These are phyloP conservation scores for Ceratocystis destructans DNA, from an alignment of 2,329 filamentous ascomycete species.

Conservation along the genomic window DNA sequence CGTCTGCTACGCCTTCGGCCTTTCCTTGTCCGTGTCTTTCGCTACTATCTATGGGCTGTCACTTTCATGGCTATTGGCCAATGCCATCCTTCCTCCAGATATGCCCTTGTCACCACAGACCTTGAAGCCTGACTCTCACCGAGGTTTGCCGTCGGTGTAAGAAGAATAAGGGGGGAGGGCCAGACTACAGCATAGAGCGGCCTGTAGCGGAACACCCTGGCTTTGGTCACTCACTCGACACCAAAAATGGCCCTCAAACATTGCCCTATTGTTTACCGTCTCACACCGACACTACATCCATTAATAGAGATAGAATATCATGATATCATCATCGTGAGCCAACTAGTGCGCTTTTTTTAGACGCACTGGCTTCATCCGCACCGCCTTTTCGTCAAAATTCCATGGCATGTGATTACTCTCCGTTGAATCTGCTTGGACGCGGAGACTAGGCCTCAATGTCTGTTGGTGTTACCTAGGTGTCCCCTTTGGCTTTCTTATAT, in stretches of 20 bases:
- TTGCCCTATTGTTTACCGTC: too few relatives aligned
- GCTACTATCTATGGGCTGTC: background rate
- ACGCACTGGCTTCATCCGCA: background rate
- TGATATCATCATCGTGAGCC: too few relatives aligned
- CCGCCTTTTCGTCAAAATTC: background rate
- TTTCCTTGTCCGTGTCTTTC: background rate
- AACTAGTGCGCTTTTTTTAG: too few relatives aligned
- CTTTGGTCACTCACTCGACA: too few relatives aligned
- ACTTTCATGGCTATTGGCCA: background rate
- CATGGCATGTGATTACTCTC: background rate
- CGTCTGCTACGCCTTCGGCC: background rate
- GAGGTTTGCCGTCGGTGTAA: background rate
- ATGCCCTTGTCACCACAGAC: background rate
- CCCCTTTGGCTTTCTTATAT: background rate
- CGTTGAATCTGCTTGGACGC: background rate
- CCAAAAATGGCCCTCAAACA: too few relatives aligned
- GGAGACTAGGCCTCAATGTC: background rate
- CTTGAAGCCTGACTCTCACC: background rate
- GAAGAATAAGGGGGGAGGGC: background rate
- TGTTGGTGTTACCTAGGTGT: background rate
- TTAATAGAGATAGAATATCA: too few relatives aligned
- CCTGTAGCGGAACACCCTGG: too few relatives aligned
- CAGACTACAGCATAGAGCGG: too few relatives aligned
- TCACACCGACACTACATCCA: too few relatives aligned
- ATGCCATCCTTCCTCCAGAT: background rate